Conservation (phyloP, 2,329 filamentous ascomycete species). For the Emergomyces pasteurianus region DNA sequence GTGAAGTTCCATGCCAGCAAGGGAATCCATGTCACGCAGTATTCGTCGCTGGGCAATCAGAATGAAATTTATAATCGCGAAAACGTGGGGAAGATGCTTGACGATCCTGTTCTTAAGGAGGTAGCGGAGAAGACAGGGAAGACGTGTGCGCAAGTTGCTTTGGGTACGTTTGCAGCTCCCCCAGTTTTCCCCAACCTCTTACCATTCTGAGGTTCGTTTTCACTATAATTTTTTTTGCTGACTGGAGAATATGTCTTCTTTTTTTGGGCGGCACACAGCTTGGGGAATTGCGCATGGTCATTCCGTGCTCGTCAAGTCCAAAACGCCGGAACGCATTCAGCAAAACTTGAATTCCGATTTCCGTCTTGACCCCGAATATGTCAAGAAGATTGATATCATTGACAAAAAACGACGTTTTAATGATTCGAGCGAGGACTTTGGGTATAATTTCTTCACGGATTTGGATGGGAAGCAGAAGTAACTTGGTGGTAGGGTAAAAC, state of each 20-base stretch:
- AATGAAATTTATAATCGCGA: conserved; percentile 39
- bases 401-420: conserved; percentile 54
- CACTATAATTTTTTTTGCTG: neutral
- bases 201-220: neutral
- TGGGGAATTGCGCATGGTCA: conserved; percentile 43
- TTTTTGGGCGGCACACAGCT: conserved; percentile 21
- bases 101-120: conserved; percentile 38
- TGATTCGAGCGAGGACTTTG: conserved; percentile 44
- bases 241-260: neutral
- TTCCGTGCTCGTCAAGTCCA: conserved; percentile 43
- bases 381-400: conserved; percentile 42
- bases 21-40: conserved; percentile 43
- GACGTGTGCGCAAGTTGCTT: conserved; percentile 38
- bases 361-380: conserved; percentile 44
- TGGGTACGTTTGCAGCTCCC: conserved; percentile 24
- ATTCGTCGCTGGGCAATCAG: conserved; percentile 44
- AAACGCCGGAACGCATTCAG: conserved; percentile 33
- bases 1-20: conserved; percentile 38
- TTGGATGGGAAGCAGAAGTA: conserved; percentile 43
- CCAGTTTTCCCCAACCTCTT: neutral
- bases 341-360: conserved; percentile 43
- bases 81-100: conserved; percentile 38
- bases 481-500: neutral
- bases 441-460: conserved; percentile 47
- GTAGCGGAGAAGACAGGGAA: conserved; percentile 44